Evolutionary conservation across 2,329 filamentous ascomycete genomes (phyloP).

Genomic region (Alternaria hordeiaustralica): DNA sequence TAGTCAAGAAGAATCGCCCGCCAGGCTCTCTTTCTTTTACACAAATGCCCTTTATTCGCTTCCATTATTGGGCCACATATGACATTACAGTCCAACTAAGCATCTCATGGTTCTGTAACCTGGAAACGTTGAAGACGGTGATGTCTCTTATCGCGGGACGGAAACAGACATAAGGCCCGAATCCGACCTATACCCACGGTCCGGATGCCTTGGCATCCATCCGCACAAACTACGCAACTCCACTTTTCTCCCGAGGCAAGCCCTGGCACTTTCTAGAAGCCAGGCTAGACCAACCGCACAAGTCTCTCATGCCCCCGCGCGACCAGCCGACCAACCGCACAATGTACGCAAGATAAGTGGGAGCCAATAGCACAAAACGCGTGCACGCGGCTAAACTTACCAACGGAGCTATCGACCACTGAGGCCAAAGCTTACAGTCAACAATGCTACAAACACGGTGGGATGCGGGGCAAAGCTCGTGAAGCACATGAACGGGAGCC

Average conservation of each 20-base stretch:
- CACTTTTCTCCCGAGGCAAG: slow-evolving; percentile 2
- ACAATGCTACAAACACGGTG: background rate
- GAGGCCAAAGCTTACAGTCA: slow-evolving; percentile 1
- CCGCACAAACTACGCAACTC: slow-evolving; percentile 18
- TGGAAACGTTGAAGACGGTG: background rate
- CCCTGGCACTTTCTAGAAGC: background rate
- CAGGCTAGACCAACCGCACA: slow-evolving; percentile 15
- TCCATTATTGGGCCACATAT: no score
- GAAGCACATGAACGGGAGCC: background rate
- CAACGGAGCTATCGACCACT: background rate
- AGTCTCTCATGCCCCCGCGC: slow-evolving; percentile 6
- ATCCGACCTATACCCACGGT: background rate
- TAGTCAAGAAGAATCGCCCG: background rate
- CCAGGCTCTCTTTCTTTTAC: background rate
- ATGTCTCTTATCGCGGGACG: background rate
- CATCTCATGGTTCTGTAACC: no score
- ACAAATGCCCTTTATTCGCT: background rate
- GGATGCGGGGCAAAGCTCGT: slow-evolving; percentile 1
- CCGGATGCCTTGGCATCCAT: background rate
- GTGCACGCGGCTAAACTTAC: background rate
- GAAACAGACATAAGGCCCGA: background rate
- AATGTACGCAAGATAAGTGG: background rate
- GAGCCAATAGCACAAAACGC: background rate
- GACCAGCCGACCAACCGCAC: background rate
- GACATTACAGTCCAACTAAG: background rate